Evolutionary conservation across 441 rosid genomes (phyloP), one percentile per base, ranked within the genome.

Genomic region (Capsella rubella): DNA sequence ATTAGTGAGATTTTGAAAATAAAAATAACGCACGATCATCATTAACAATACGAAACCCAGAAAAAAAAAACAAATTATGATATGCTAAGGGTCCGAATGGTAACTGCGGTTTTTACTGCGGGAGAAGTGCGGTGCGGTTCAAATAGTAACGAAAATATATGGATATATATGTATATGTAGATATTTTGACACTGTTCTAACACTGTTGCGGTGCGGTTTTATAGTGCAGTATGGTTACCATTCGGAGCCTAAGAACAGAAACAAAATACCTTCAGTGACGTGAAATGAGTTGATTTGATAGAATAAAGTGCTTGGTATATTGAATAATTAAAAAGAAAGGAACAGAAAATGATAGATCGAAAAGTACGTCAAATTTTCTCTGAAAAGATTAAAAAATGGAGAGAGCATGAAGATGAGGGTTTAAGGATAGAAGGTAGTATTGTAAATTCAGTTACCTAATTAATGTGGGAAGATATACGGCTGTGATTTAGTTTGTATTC

Each of bases 301-400:
- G 11, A 35, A 35, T 8, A 35, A 11, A 11, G 40, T 37, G 37
- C 9, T 37, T 37, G 12, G 10, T 37, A 37, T 37, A 8, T 21
- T 37, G 40, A 37, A 37, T 12, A 45, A 57, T 43, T 6, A 14
- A 27, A 27, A 35, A 60, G 32, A 21, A 43, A 55, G 25, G 59
- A 53, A 32, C 6, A 18, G 52, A 52, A 49, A 4, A 64, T 42
- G 10, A 68, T 18, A 54, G 12, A 62, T 72, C 27, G 69, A 72
- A 72, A 72, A 28, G 66, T 46, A 40, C 50, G 77, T 64, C 25
- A 21, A 21, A 21, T 21, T 21, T 21, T 21, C 25, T 21, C 25
- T 21, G 25, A 1, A 21, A 21, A 21, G 25, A 21, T 21, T 1
- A 21, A 21, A 55, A 53, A 55, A 63, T 8, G 60, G 69, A 31